Conservation (phyloP, 1,139 yeast genomes). For the Candida sanyaensis region DNA sequence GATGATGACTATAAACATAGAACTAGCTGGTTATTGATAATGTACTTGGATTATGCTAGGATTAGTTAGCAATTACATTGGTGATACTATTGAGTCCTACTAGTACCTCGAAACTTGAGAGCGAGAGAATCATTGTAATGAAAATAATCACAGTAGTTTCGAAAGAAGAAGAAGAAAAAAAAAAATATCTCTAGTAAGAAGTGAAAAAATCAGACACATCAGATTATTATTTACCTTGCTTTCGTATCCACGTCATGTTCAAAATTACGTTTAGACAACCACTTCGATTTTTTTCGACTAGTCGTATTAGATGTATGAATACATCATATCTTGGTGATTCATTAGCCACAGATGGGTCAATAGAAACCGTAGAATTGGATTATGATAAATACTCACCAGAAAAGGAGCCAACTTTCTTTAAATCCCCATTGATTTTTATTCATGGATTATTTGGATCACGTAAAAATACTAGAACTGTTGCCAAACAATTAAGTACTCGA, state of each 20-base stretch:
- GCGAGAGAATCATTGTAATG: too few relatives aligned
- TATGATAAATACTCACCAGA: conserved; percentile 33
- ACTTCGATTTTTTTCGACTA: not conserved
- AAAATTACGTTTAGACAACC: not conserved
- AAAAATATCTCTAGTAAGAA: not conserved
- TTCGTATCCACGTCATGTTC: not conserved
- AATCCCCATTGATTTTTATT: conserved; percentile 66
- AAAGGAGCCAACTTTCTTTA: conserved; percentile 14
- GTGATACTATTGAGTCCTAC: too few relatives aligned
- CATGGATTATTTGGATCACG: conserved; percentile 93
- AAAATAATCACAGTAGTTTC: too few relatives aligned
- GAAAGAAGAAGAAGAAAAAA: not conserved
- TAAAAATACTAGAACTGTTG: conserved; percentile 75
- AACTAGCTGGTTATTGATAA: too few relatives aligned
- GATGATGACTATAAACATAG: too few relatives aligned
- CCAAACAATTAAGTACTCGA: conserved; percentile 45
- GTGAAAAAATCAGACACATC: too few relatives aligned
- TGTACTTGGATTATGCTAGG: too few relatives aligned
- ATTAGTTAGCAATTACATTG: too few relatives aligned
- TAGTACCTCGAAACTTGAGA: too few relatives aligned
- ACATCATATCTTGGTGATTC: conserved; percentile 5
- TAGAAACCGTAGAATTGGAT: conserved; percentile 29
- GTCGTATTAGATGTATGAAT: too few relatives aligned
- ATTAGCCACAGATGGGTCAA: conserved; percentile 7
- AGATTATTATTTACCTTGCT: too few relatives aligned